A percentile compares a stretch with the other conserved stretches of the same genome.
Evolutionary conservation across 2,329 filamentous ascomycete genomes (phyloP).

Genomic region (Colletotrichum costaricense): DNA sequence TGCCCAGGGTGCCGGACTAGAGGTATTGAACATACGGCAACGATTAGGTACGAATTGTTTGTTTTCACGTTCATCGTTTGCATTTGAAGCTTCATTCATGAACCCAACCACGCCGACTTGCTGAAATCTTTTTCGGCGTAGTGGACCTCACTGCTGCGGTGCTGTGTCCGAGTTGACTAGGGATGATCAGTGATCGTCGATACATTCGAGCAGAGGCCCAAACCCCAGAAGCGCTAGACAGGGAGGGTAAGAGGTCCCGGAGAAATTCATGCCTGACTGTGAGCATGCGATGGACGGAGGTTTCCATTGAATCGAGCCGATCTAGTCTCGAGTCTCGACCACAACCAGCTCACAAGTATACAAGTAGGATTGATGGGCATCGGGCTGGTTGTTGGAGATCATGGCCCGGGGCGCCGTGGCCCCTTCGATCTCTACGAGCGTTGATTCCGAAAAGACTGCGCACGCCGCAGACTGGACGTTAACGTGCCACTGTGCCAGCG

Average conservation of each 20-base stretch:
- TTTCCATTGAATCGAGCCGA: neutral
- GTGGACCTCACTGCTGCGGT: conserved; percentile 9
- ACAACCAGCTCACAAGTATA: neutral
- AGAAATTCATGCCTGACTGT: conserved; percentile 1
- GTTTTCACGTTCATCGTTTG: neutral
- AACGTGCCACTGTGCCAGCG: conserved; percentile 4
- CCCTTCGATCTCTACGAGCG: neutral
- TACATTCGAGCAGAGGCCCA: neutral
- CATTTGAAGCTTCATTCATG: conserved; percentile 6
- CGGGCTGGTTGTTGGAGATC: conserved; percentile 2
- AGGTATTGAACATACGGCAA: neutral
- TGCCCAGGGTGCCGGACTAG: neutral
- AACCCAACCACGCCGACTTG: neutral
- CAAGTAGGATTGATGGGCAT: neutral
- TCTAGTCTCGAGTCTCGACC: neutral
- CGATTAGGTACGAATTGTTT: neutral
- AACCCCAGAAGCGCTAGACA: neutral
- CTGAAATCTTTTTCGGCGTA: neutral
- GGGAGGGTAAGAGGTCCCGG: neutral
- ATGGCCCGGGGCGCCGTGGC: conserved; percentile 1
- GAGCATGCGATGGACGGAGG: neutral
- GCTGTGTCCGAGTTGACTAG: neutral
- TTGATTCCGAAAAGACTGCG: neutral
- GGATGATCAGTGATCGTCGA: neutral
- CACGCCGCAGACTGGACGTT: neutral